Percentiles rank a stretch among this genome's conserved stretches.
Evolutionary conservation across 805 yeast species (phyloP).

Genomic region (Pichia rugopelliculosa): DNA sequence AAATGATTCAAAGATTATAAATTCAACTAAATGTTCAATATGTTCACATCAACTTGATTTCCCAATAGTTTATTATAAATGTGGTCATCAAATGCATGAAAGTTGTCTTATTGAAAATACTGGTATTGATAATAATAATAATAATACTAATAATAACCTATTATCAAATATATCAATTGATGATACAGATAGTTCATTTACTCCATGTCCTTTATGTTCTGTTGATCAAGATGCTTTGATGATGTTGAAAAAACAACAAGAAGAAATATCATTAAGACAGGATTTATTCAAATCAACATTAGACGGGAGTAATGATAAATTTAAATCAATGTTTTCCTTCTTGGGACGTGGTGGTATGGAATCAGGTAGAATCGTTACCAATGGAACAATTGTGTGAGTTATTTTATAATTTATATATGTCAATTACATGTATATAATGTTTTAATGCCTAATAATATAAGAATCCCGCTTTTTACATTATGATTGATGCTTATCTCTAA

Average conservation of each 20-base stretch:
- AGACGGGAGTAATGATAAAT: conserved; percentile 48
- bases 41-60: conserved; percentile 62
- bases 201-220: conserved; percentile 69
- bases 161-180: background rate
- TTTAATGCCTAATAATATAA: too few relatives aligned
- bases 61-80: conserved; percentile 78
- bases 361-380: conserved; percentile 12
- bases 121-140: conserved; percentile 10
- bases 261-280: conserved; percentile 50
- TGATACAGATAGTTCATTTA: conserved; percentile 16
- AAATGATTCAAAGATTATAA: conserved; percentile 43
- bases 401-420: too few relatives aligned
- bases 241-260: conserved; percentile 52
- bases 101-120: conserved; percentile 40
- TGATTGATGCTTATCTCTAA: too few relatives aligned
- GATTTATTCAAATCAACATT: conserved; percentile 58
- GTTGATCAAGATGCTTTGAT: conserved; percentile 62
- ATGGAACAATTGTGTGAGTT: background rate
- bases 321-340: conserved; percentile 71
- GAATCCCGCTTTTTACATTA: too few relatives aligned
- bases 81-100: conserved; percentile 82
- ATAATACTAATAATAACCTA: background rate
- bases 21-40: conserved; percentile 45
- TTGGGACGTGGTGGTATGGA: conserved; percentile 87
- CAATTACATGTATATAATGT: too few relatives aligned